A percentile compares a stretch with the other conserved stretches of the same genome.
These are phyloP conservation scores for Phascolomyces articulosus DNA, from an alignment of 371 early-diverging fungal genomes.

Conservation along the genomic window DNA sequence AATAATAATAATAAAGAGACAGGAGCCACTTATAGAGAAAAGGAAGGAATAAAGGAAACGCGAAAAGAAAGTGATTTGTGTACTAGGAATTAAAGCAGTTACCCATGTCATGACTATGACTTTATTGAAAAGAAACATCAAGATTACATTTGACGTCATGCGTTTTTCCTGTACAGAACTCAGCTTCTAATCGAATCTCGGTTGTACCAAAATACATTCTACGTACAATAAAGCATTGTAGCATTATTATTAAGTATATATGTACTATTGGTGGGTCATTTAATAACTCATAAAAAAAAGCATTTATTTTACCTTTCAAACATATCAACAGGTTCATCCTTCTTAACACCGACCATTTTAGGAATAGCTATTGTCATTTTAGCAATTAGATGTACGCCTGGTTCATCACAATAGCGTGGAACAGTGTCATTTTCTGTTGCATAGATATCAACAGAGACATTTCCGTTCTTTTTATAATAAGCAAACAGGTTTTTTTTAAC, in stretches of 20 bases:
- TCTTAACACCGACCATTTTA: slow-evolving; percentile 25
- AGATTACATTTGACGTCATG: slow-evolving; percentile 44
- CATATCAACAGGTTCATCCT: slow-evolving; percentile 40
- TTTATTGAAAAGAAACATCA: slow-evolving; percentile 44
- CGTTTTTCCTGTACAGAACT: slow-evolving; percentile 42
- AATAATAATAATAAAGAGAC: no score
- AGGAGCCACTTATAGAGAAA: no score
- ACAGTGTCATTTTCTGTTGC: slow-evolving; percentile 38
- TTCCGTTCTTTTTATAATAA: slow-evolving; percentile 42
- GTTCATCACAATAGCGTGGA: slow-evolving; percentile 42
- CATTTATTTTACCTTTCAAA: slow-evolving; percentile 46
- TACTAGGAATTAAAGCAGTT: no score
- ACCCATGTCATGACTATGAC: no score
- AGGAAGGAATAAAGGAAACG: no score
- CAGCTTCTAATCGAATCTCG: slow-evolving; percentile 52
- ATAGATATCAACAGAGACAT: slow-evolving; percentile 48
- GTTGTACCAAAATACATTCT: slow-evolving; percentile 56
- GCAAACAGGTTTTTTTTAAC: slow-evolving; percentile 49
- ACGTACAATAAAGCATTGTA: not conserved
- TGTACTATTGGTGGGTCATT: no score
- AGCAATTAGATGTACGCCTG: slow-evolving; percentile 43
- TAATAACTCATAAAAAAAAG: no score
- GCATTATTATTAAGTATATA: no score
- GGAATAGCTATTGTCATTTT: slow-evolving; percentile 51
- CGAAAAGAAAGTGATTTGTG: no score